phyloP scores from a whole-genome alignment of 2,329 filamentous ascomycete genomes.

The Pyrenochaeta sp. region DNA sequence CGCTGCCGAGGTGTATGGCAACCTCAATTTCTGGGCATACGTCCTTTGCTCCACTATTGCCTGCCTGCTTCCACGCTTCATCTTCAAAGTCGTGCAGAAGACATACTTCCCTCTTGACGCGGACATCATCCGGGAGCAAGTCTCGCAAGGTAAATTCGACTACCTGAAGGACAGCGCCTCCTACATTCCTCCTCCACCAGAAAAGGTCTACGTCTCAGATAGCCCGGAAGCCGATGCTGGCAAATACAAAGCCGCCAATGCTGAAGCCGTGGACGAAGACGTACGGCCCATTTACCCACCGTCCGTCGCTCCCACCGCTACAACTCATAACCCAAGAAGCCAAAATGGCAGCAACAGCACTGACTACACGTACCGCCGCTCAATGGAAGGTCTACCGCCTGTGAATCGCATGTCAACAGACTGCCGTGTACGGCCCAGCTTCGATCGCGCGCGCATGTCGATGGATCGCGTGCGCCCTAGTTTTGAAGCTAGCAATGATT shows the following conservation, averaged over 20 bases:
- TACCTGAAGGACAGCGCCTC: slow-evolving; percentile 69
- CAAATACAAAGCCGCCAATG: slow-evolving; percentile 51
- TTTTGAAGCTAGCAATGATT: slow-evolving; percentile 88
- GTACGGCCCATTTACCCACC: slow-evolving; percentile 92
- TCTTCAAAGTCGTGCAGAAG: slow-evolving; percentile 88
- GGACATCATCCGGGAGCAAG: slow-evolving; percentile 94
- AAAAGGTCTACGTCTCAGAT: slow-evolving; percentile 61
- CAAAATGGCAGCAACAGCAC: slow-evolving; percentile 95
- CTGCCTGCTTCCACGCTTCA: slow-evolving; percentile 87
- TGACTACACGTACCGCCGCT: slow-evolving; percentile 73
- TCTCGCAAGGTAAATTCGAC: slow-evolving; percentile 81
- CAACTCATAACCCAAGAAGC: slow-evolving; percentile 75
- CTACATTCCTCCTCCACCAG: slow-evolving; percentile 55
- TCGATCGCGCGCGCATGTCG: slow-evolving; percentile 83
- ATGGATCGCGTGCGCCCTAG: slow-evolving; percentile 86
- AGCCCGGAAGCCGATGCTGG: slow-evolving; percentile 64
- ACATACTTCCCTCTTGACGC: slow-evolving; percentile 91
- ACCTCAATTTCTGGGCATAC: slow-evolving; percentile 87
- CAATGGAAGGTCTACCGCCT: slow-evolving; percentile 42
- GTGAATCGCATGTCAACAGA: slow-evolving; percentile 42
- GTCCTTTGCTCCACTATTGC: slow-evolving; percentile 80
- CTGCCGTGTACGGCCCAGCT: slow-evolving; percentile 73
- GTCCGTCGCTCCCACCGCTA: slow-evolving; percentile 77
- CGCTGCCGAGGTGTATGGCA: slow-evolving; percentile 79
- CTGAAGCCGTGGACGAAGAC: slow-evolving; percentile 77